A percentile compares a stretch with the other conserved stretches of the same genome.
phyloP scores from a whole-genome alignment of 2,329 filamentous ascomycete species.

The Aspergillus novoparasiticus region DNA sequence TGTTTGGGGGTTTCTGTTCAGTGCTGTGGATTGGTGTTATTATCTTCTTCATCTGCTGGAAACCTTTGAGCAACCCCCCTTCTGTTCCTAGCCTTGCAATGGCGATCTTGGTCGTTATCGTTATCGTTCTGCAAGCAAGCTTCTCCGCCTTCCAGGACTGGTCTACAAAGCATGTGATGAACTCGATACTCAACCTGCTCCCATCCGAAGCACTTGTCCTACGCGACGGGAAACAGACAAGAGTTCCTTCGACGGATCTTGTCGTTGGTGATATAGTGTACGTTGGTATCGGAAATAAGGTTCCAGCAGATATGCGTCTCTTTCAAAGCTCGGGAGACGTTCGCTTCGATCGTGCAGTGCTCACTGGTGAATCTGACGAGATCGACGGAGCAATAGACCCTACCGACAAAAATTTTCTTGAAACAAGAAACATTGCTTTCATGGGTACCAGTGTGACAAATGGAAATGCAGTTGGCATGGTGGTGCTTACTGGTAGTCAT shows the following conservation, averaged over 20 bases:
- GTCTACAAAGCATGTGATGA: conserved; percentile 76
- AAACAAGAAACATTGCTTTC: conserved; percentile 74
- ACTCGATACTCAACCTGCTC: conserved; percentile 75
- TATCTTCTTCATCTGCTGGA: conserved; percentile 77
- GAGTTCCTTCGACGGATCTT: conserved; percentile 62
- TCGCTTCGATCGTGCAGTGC: conserved; percentile 72
- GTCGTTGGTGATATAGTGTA: conserved; percentile 72
- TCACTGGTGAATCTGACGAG: conserved; percentile 73
- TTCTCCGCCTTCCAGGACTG: conserved; percentile 76
- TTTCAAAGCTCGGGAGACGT: conserved; percentile 69
- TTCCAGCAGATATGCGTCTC: conserved; percentile 75
- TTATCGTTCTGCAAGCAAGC: conserved; percentile 69
- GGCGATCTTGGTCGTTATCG: conserved; percentile 71
- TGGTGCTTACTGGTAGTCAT: conserved; percentile 70
- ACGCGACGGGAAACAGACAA: conserved; percentile 60
- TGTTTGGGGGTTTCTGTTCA: conserved; percentile 79
- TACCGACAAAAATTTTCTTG: conserved; percentile 74
- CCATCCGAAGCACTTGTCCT: conserved; percentile 70
- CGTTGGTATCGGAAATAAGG: conserved; percentile 72
- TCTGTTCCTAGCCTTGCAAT: conserved; percentile 70
- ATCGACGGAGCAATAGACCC: conserved; percentile 65
- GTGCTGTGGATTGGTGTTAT: conserved; percentile 70
- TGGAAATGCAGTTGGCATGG: conserved; percentile 67
- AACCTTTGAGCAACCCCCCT: conserved; percentile 71
- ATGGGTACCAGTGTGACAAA: conserved; percentile 77